phyloP scores from a whole-genome alignment of 768 basidiomycete genomes.

The Termitomyces sp. region DNA sequence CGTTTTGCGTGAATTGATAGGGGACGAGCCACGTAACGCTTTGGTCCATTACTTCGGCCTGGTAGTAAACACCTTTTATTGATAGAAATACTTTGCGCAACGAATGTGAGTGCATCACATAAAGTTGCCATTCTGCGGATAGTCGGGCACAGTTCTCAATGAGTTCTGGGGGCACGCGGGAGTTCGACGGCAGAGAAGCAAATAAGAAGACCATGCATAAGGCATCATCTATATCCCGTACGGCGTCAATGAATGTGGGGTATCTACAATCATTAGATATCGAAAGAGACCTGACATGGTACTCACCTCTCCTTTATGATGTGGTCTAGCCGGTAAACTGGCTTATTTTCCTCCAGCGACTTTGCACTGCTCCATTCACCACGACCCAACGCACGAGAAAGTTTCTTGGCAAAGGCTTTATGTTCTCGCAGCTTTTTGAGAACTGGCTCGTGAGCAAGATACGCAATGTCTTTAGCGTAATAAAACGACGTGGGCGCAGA shows the following conservation, averaged over 20 bases:
- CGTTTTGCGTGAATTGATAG: slow-evolving; percentile 94
- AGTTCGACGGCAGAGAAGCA: slow-evolving; percentile 83
- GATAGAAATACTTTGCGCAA: slow-evolving; percentile 91
- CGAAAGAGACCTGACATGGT: background rate
- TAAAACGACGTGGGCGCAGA: slow-evolving; percentile 98
- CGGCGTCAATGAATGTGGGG: slow-evolving; percentile 92
- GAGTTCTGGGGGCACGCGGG: slow-evolving; percentile 74
- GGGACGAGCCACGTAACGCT: slow-evolving; percentile 94
- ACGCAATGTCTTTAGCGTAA: slow-evolving; percentile 96
- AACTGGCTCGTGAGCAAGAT: slow-evolving; percentile 94
- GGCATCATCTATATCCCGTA: slow-evolving; percentile 96
- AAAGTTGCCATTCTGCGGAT: slow-evolving; percentile 95
- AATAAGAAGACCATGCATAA: slow-evolving; percentile 94
- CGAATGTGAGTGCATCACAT: slow-evolving; percentile 81
- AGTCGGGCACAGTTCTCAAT: slow-evolving; percentile 89
- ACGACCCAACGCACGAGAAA: slow-evolving; percentile 86
- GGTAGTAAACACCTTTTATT: slow-evolving; percentile 98
- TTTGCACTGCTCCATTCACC: slow-evolving; percentile 96
- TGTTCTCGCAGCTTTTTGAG: slow-evolving; percentile 92
- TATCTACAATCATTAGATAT: slow-evolving; percentile 51
- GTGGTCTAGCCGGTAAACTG: slow-evolving; percentile 88
- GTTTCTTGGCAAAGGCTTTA: slow-evolving; percentile 97
- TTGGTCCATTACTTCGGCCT: slow-evolving; percentile 92
- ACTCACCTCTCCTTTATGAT: slow-evolving; percentile 93
- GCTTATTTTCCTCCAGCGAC: slow-evolving; percentile 89